Percentiles rank a stretch among this genome's conserved stretches.
These are phyloP conservation scores for Lignosus rhinocerotis DNA, from an alignment of 1,284 basidiomycete species.

Conservation along the genomic window DNA sequence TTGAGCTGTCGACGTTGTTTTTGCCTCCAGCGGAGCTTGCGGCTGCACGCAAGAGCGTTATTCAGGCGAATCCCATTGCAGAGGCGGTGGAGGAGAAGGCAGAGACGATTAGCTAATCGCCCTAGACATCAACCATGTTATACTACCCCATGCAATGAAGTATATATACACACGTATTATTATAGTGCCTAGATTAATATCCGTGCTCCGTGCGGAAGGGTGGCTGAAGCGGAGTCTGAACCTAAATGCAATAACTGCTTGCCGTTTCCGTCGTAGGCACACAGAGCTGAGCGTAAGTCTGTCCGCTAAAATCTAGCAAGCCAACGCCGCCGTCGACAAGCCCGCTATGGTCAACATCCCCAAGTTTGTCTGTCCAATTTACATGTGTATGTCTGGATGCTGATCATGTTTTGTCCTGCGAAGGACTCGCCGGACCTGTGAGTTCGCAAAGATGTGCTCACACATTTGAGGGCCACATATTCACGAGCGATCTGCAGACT, in stretches of 20 bases:
- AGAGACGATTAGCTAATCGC: conserved; percentile 19
- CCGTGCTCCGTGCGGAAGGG: neutral
- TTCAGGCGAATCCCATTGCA: conserved; percentile 14
- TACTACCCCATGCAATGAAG: neutral
- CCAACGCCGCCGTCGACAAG: conserved; percentile 32
- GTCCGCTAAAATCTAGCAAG: conserved; percentile 29
- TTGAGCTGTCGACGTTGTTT: conserved; percentile 66
- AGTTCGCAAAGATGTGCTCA: conserved; percentile 35
- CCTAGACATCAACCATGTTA: neutral
- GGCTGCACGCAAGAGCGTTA: conserved; percentile 29
- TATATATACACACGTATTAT: neutral
- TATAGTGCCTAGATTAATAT: no score
- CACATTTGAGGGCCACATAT: conserved; percentile 11
- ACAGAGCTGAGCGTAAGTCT: conserved; percentile 18
- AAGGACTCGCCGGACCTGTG: conserved; percentile 85
- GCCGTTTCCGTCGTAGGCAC: conserved; percentile 30
- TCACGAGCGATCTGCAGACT: conserved; percentile 55
- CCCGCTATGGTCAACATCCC: conserved; percentile 88
- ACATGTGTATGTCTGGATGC: conserved; percentile 9
- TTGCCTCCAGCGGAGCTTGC: conserved; percentile 51
- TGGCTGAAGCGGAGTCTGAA: conserved; percentile 32
- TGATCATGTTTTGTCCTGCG: conserved; percentile 25
- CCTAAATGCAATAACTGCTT: conserved; percentile 30
- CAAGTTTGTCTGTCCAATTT: conserved; percentile 57
- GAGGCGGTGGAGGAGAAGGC: conserved; percentile 21